Conservation (phyloP, 73 alveolate genomes). For the Paramecium caudatum region DNA sequence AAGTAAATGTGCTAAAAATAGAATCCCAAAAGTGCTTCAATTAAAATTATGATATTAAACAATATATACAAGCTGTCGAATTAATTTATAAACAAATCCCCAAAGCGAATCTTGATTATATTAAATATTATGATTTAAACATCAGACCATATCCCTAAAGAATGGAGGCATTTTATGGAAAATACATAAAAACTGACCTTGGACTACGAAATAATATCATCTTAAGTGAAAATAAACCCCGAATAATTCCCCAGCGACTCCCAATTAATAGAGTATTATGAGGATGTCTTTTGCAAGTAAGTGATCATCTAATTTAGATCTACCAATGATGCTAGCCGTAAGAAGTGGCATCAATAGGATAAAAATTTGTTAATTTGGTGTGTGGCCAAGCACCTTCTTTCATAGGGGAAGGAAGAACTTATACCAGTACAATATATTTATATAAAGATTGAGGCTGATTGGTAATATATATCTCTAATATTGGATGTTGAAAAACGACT, state of each 20-base stretch:
- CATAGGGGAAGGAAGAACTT: not conserved
- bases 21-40: not conserved
- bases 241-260: constrained; percentile 40
- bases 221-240: not conserved
- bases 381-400: not conserved
- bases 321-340: not conserved
- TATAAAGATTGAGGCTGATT: constrained; percentile 28
- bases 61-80: not conserved
- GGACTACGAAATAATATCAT: not conserved
- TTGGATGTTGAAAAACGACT: not conserved
- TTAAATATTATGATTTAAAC: constrained; percentile 4
- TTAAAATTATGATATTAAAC: constrained; percentile 8
- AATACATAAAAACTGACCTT: not conserved
- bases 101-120: constrained; percentile 18
- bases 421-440: constrained; percentile 39
- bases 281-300: constrained; percentile 48
- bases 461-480: not conserved
- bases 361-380: constrained; percentile 49
- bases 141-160: not conserved
- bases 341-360: constrained; percentile 53
- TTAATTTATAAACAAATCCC: constrained; percentile 6
- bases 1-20: constrained; percentile 13
- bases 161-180: not conserved
- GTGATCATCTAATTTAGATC: not conserved
- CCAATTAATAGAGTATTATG: constrained; percentile 4